Evolutionary conservation across 305 asterid species (phyloP).

Genomic region (Solanum hybrid): DNA sequence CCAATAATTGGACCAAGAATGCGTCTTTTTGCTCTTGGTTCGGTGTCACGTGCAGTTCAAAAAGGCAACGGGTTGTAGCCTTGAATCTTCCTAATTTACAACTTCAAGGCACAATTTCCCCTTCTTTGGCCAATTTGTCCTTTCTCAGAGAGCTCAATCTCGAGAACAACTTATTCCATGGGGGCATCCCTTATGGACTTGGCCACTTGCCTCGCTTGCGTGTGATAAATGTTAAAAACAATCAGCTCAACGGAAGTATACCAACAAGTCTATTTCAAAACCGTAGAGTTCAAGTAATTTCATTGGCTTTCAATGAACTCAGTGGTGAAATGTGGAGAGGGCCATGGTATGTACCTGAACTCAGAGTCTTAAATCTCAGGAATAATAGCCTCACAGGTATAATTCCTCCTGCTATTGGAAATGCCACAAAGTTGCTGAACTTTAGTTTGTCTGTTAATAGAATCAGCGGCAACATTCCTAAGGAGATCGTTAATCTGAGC

Average conservation of each 20-base stretch:
- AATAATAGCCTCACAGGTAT: too few relatives aligned
- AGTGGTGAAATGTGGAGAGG: too few relatives aligned
- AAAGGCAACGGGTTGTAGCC: constrained; percentile 8
- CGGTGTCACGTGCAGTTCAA: constrained; percentile 14
- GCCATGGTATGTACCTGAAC: too few relatives aligned
- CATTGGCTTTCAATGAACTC: constrained; percentile 11
- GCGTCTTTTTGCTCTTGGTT: constrained; percentile 14
- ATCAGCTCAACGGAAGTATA: constrained; percentile 1
- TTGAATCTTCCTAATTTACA: constrained; percentile 14
- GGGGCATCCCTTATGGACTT: neutral
- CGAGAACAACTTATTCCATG: constrained; percentile 1
- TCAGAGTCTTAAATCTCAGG: too few relatives aligned
- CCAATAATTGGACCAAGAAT: constrained; percentile 5
- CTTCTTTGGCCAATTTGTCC: constrained; percentile 11
- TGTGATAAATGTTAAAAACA: neutral
- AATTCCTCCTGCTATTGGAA: too few relatives aligned
- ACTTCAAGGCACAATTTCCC: constrained; percentile 12
- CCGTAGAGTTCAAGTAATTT: neutral
- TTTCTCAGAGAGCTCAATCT: neutral
- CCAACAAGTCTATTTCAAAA: constrained; percentile 4
- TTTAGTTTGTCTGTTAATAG: constrained; percentile 2
- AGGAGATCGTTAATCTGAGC: neutral
- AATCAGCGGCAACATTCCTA: neutral
- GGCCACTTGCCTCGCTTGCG: constrained; percentile 1
- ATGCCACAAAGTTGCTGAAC: neutral